These are phyloP conservation scores for Antitrichia curtipendula DNA, from an alignment of 225 moss, liverwort and hornwort species.

Conservation along the genomic window DNA sequence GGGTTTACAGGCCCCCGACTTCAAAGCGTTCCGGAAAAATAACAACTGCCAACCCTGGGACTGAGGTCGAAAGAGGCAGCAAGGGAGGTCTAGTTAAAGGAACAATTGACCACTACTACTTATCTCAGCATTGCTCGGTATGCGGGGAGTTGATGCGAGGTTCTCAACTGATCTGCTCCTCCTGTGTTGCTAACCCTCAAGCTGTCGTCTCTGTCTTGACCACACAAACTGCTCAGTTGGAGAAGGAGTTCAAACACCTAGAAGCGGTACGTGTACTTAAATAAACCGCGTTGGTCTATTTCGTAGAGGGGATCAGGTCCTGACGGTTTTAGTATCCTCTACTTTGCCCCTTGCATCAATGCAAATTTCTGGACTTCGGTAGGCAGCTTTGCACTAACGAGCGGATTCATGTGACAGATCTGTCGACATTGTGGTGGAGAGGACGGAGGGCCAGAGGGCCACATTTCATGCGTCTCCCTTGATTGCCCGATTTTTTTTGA, in stretches of 20 bases:
- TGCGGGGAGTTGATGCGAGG: conserved; percentile 84
- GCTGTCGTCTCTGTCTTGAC: conserved; percentile 52
- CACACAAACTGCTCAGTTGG: conserved; percentile 69
- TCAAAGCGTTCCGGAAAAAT: conserved; percentile 61
- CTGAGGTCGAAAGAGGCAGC: conserved; percentile 13
- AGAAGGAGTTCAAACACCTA: conserved; percentile 78
- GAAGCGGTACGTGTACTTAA: conserved; percentile 45
- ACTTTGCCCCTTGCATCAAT: not conserved
- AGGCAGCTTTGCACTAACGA: not conserved
- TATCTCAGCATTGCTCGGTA: conserved; percentile 82
- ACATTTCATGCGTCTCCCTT: conserved; percentile 61
- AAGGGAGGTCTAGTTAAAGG: conserved; percentile 40
- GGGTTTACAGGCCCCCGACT: conserved; percentile 72
- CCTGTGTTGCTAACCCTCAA: conserved; percentile 48
- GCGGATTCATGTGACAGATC: conserved; percentile 26
- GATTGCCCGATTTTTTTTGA: conserved; percentile 91
- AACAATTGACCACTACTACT: conserved; percentile 88
- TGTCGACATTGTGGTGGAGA: conserved; percentile 92
- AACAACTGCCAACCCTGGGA: not conserved
- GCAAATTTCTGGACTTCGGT: not conserved
- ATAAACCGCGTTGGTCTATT: not conserved
- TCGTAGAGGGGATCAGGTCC: not conserved
- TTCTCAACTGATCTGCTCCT: conserved; percentile 64
- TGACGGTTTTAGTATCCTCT: not conserved
- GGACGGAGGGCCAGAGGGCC: conserved; percentile 49